Evolutionary conservation across 2,329 filamentous ascomycete species (phyloP), one percentile per base, ranked within the genome.

Genomic region (Colletotrichum paranaense): DNA sequence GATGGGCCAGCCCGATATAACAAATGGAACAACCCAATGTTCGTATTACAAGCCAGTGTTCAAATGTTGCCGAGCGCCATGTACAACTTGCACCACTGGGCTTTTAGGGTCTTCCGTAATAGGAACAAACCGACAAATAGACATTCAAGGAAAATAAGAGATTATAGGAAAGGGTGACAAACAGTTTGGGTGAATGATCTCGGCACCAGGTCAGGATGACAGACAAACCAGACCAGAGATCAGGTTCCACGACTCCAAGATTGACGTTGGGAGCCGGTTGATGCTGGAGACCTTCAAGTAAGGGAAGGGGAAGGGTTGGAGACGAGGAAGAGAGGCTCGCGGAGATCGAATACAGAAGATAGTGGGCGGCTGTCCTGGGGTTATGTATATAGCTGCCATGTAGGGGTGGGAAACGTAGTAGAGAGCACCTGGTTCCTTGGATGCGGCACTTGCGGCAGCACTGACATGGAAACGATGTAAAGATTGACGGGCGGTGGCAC

Each of bases 401-500:
- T 60, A 49, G 58, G 58, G 63, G 38, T 57, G 38, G 53, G 56
- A 53, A 69, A 42, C 58, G 42, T 32, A 57, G 49, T 35, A 28
- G 53, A 38, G 46, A 24, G 59, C 30, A n/a, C 65, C 46, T 63
- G 52, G 59, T 57, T 72, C 32, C 66, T 60, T 53, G 30, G 69
- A 69, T 64, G 70, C 70, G 66, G 70, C 55, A 69, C 66, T 69
- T 73, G 66, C 66, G 59, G 70, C 70, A 69, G 66, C 59, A 73
- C 65, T 69, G 60, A 65, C 70, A 69, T 73, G 66, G 70, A 66
- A 64, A 64, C 38, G 66, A 73, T 69, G 55, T 59, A 57, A 57
- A 67, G 68, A 53, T 67, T 69, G 66, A 66, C 30, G 59, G 58
- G 65, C 46, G 38, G 69, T 72, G 59, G 66, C 52, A 69, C 66